Base-by-base conservation (phyloP, 1,139 yeast genomes). In the Saccharomycopsis crataegensis region DNA sequence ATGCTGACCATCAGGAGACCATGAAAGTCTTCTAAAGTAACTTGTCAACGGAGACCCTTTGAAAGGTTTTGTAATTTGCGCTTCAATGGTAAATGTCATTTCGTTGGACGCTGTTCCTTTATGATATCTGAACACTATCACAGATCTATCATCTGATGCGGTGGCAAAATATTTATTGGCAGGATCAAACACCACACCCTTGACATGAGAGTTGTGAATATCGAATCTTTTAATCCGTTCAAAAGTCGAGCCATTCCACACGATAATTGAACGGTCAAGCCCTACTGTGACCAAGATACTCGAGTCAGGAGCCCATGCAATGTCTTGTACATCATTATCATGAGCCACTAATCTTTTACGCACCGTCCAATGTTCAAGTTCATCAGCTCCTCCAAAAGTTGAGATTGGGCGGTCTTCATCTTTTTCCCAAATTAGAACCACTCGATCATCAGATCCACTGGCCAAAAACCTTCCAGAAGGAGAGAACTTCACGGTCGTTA, bases 1-100 rank as follows among this genome's bases (percentile, higher is more conserved):
- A 63, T 87, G 93, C 65, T 88, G 94, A 1, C 99, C 99, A 68
- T 93, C 98, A 0, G 99, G 99, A 0, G 97, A 88, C 99, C 99
- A 93, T 32, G 96, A 86, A 70, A 87, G 78, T 61, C 97, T 74
- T 60, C 99, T 75, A 66, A 90, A 93, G 67, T 93, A 93, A 0
- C 98, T 89, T 0, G 96, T 88, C 59, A 91, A 73, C 1, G 99
- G 99, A 0, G 96, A 87, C 60, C 85, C 88, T 56, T 76, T 77
- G 70, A 93, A 94, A 0, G 99, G 99, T 37, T 83, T 85, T 45
- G 83, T 71, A 2, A 93, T 84, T 6, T 88, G 79, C 56, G 86
- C 85, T 64, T 93, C 99, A 64, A 91, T 80, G 48, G 89, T 85
- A 64, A 91, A 91, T 53, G 91, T 86, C 64, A 86, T 77, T 59